Base-by-base conservation (phyloP, 1,284 basidiomycete species). In the Ceratobasidium sp. region DNA sequence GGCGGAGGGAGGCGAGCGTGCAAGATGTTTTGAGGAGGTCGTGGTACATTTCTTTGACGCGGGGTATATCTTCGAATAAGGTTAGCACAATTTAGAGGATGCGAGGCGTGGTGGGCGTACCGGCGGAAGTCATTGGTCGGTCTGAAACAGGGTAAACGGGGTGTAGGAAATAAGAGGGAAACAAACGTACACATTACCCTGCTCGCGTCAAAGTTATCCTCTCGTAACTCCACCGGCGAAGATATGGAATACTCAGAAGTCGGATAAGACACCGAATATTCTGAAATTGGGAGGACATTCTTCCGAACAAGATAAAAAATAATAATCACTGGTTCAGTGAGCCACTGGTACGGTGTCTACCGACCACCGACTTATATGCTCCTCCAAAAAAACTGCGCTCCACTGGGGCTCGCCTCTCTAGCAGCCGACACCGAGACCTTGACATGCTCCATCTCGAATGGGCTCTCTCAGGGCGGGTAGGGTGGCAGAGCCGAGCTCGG, bases 31-130 rank as follows among this genome's bases (percentile, higher is more conserved):
- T 72, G 15, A 72, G 47, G 27, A 72, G 48, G 57, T 72, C 56
- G n/a, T 72, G 54, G 56, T 72, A 56, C 67, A 72, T 72, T 45
- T 60, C 45, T 31, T 72, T 72, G 29, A 72, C 67, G 8, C 67
- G 56, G 3, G 53, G 67, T 6, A 72, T 31, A 31, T 72, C 67
- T 72, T 22, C 4, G 41, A 44, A 6, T 5, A 47, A 33, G 9
- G 15, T 33, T 51, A 48, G 45, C 24, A 17, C 24, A 27, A 33
- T 41, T 41, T 4, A 11, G 36, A 41, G 11, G 11, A 4, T 11
- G 36, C 11, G 36, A 41, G 36, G 36, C 17, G 2, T 7, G 14
- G 24, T 27, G 6, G 11, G 29, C 65, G 17, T 60, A 72, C 67
- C 67, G 50, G 56, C 67, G 51, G 67, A 60, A 45, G 24, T 51